phyloP scores from a whole-genome alignment of 345 rosid genomes.

The Corchorus capsularis region DNA sequence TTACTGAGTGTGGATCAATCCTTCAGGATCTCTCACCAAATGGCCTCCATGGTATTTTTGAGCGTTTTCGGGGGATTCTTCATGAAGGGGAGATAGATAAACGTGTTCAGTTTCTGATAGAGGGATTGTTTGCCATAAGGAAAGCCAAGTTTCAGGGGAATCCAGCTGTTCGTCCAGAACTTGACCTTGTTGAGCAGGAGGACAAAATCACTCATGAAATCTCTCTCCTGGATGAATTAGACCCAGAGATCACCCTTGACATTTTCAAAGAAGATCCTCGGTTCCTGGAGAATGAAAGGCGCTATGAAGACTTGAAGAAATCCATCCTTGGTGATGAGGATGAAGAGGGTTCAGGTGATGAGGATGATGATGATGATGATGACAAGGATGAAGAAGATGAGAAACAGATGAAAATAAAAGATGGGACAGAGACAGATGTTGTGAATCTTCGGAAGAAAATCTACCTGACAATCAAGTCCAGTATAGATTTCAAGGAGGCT shows the following conservation, averaged over 20 bases:
- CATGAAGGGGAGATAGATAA: slow-evolving; percentile 98
- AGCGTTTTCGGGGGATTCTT: slow-evolving; percentile 90
- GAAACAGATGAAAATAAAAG: slow-evolving; percentile 71
- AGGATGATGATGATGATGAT: slow-evolving; percentile 56
- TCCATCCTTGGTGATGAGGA: slow-evolving; percentile 82
- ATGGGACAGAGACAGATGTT: slow-evolving; percentile 95
- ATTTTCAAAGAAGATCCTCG: slow-evolving; percentile 74
- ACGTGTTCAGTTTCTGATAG: slow-evolving; percentile 88
- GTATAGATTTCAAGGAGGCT: slow-evolving; percentile 98
- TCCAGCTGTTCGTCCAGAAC: slow-evolving; percentile 92
- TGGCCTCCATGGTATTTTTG: slow-evolving; percentile 89
- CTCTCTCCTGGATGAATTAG: slow-evolving; percentile 71
- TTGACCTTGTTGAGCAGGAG: slow-evolving; percentile 87
- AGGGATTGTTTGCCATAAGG: slow-evolving; percentile 81
- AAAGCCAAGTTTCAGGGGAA: slow-evolving; percentile 96
- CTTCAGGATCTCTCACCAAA: slow-evolving; percentile 88
- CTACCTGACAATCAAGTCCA: slow-evolving; percentile 94
- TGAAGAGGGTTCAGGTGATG: slow-evolving; percentile 74
- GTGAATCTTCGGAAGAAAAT: slow-evolving; percentile 94
- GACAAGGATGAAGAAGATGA: slow-evolving; percentile 72
- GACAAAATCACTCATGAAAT: slow-evolving; percentile 86
- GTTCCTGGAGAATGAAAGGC: slow-evolving; percentile 80
- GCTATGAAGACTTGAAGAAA: slow-evolving; percentile 88
- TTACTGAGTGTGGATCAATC: slow-evolving; percentile 87
- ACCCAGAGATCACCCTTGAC: slow-evolving; percentile 78